A percentile compares a stretch with the other conserved stretches of the same genome.
These are phyloP conservation scores for Penicillium subrubescens DNA, from an alignment of 495 filamentous ascomycete genomes.

Conservation along the genomic window DNA sequence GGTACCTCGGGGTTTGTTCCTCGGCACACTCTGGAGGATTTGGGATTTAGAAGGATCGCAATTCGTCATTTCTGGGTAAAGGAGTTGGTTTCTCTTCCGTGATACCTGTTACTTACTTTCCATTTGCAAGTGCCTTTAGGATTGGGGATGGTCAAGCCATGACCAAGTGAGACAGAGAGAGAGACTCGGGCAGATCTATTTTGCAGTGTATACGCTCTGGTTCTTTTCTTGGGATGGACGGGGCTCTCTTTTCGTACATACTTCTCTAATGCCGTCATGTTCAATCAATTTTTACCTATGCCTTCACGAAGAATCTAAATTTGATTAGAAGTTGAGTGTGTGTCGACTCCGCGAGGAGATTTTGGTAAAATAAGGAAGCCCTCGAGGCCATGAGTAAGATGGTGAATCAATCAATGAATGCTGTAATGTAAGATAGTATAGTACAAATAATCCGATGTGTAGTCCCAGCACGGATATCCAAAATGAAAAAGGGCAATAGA, in stretches of 20 bases:
- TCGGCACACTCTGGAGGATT: slow-evolving; percentile 12
- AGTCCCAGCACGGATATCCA: slow-evolving; percentile 18
- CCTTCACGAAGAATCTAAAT: neutral
- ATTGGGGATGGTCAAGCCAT: slow-evolving; percentile 9
- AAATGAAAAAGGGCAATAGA: slow-evolving; percentile 9
- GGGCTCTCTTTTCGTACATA: slow-evolving; percentile 24
- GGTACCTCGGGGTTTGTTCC: slow-evolving; percentile 8
- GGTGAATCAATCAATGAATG: slow-evolving; percentile 7
- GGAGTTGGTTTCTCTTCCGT: slow-evolving; percentile 35
- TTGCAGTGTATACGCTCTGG: slow-evolving; percentile 22
- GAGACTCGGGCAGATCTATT: slow-evolving; percentile 2
- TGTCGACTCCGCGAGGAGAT: neutral
- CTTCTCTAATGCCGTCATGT: slow-evolving; percentile 22
- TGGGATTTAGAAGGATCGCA: slow-evolving; percentile 18
- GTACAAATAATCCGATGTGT: slow-evolving; percentile 28
- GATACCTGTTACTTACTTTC: slow-evolving; percentile 34
- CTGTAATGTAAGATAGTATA: slow-evolving; percentile 27
- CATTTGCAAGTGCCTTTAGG: slow-evolving; percentile 22
- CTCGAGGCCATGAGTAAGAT: neutral
- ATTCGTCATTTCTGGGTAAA: slow-evolving; percentile 27
- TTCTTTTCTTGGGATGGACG: slow-evolving; percentile 7
- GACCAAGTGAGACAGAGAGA: slow-evolving; percentile 1
- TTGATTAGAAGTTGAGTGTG: neutral
- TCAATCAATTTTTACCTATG: neutral
- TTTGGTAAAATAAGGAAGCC: neutral